Evolutionary conservation across 2,329 filamentous ascomycete species (phyloP), one percentile per base, ranked within the genome.

Genomic region (Sphaceloma murrayae): DNA sequence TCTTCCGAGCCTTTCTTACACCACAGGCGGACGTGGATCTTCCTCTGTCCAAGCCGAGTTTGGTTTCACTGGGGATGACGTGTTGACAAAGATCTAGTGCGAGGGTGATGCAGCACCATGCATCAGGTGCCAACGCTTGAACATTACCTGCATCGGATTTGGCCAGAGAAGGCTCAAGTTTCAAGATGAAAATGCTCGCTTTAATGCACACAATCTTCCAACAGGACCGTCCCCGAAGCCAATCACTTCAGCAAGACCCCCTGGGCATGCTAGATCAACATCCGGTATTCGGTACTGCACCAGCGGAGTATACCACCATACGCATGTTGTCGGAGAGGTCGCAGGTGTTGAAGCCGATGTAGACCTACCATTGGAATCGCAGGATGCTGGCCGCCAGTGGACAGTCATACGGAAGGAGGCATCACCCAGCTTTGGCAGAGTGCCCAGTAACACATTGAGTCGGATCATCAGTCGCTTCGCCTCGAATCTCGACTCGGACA

Each of bases 101-200:
- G 43, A 46, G 16, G 33, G 34, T 11, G n/a, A 14, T 1, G 10
- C 22, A 22, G 26, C 33, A 3, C 43, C 33, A 33, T 46, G 43
- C 26, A 34, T 40, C 6, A 11, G 43, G 17, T 46, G 43, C 16
- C 24, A 24, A 31, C 43, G 43, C 4, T 13, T 46, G 10, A 38
- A 40, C 13, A 46, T 47, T 13, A 7, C 13, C 11, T 36, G 21
- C 30, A 27, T 44, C 17, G 31, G 39, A 11, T 11, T 32, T 2
- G 42, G 42, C 4, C 18, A 45, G 31, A 32, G 36, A 22, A 30
- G 42, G 7, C 31, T 34, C 42, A 45, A 45, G 21, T 45, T 45
- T 27, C 42, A 45, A 22, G 42, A 45, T 36, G 42, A 45, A 27
- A 45, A 22, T 16, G 21, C 24, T 29, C 30, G 42, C 16, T 45